Percentiles rank a stretch among this genome's conserved stretches.
These are phyloP conservation scores for Pseudozyma flocculosa DNA, from an alignment of 1,284 basidiomycete genomes.

Conservation along the genomic window DNA sequence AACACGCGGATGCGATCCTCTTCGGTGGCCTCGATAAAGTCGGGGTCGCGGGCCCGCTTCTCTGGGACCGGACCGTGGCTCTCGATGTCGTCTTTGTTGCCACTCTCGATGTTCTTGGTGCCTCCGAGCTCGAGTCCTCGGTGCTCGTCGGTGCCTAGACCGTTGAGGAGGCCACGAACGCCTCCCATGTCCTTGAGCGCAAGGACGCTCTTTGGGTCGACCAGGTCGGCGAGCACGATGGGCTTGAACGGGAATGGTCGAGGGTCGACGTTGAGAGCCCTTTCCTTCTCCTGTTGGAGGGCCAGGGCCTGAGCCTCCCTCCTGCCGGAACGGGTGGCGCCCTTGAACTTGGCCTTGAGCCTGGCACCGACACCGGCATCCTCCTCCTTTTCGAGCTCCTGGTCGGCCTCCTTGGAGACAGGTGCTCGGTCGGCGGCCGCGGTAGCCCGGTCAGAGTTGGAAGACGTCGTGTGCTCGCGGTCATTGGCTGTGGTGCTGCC, in stretches of 20 bases:
- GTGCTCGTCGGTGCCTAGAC: constrained; percentile 72
- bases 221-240: constrained; percentile 74
- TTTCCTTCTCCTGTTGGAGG: constrained; percentile 34
- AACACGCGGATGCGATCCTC: constrained; percentile 63
- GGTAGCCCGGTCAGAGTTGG: not conserved
- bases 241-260: constrained; percentile 63
- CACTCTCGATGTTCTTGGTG: constrained; percentile 21
- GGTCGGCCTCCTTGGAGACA: no score
- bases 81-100: constrained; percentile 17
- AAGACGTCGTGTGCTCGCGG: no score
- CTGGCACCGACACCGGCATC: constrained; percentile 14
- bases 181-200: constrained; percentile 75
- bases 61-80: constrained; percentile 5
- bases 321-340: constrained; percentile 28
- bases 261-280: constrained; percentile 44
- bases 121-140: constrained; percentile 42
- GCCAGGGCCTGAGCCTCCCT: constrained; percentile 36
- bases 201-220: constrained; percentile 80
- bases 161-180: constrained; percentile 67
- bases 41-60: constrained; percentile 11
- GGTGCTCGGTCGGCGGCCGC: constrained; percentile 3
- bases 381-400: not conserved
- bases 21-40: constrained; percentile 31
- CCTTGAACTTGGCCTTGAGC: constrained; percentile 26
- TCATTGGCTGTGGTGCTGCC: not conserved